phyloP scores from a whole-genome alignment of 2,329 filamentous ascomycete genomes.

The Chalaropsis thielavioides region DNA sequence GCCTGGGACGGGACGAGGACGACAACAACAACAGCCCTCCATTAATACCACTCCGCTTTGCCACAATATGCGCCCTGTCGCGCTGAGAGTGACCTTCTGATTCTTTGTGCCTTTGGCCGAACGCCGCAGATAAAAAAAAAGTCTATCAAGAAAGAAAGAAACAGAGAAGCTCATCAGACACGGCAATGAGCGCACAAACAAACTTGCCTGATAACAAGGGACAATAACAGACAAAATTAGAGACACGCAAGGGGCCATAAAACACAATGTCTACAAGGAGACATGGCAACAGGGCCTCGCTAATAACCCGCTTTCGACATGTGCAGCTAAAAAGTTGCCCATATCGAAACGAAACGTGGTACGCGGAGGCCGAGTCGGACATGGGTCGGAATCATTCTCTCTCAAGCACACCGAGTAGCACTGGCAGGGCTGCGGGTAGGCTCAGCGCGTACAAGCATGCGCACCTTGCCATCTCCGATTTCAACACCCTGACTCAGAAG shows the following conservation, averaged over 20 bases:
- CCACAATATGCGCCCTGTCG: constrained; percentile 16
- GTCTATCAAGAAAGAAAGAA: not conserved
- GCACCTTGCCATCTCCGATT: constrained; percentile 52
- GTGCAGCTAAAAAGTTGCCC: not conserved
- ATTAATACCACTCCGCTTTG: constrained; percentile 7
- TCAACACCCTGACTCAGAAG: constrained; percentile 52
- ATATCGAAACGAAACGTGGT: not conserved
- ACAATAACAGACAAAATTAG: not conserved
- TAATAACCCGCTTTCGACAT: not conserved
- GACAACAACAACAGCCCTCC: not conserved
- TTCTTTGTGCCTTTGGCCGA: too few relatives aligned
- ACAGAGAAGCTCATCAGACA: not conserved
- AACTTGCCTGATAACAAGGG: constrained; percentile 6
- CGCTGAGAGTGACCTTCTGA: not conserved
- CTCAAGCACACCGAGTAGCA: constrained; percentile 6
- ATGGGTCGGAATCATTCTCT: not conserved
- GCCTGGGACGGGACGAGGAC: not conserved
- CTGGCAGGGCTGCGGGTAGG: constrained; percentile 5
- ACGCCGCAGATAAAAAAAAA: not conserved
- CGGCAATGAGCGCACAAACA: constrained; percentile 12
- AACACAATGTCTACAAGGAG: not conserved
- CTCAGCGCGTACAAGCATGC: constrained; percentile 42
- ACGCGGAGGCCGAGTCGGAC: not conserved
- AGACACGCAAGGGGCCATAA: not conserved
- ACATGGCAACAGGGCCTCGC: not conserved